A percentile compares a stretch with the other conserved stretches of the same genome.
phyloP scores from a whole-genome alignment of 768 basidiomycete genomes.

The Lanmaoa rubissima region DNA sequence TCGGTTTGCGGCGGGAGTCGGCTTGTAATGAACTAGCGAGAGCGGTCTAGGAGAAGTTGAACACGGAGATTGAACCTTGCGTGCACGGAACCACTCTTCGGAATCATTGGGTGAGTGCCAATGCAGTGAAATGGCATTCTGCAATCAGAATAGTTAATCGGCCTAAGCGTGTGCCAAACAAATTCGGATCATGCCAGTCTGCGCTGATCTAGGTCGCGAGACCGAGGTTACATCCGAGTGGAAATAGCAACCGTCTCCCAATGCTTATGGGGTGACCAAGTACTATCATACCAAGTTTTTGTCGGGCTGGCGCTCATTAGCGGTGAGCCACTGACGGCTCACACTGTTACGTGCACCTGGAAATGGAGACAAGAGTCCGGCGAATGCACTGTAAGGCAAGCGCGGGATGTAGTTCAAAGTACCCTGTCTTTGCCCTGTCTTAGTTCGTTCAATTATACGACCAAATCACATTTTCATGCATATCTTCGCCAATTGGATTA shows the following conservation, averaged over 20 bases:
- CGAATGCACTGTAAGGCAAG: neutral
- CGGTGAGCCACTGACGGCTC: too few relatives aligned
- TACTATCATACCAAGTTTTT: neutral
- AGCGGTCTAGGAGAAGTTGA: neutral
- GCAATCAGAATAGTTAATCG: neutral
- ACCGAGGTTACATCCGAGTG: neutral
- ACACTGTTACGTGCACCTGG: neutral
- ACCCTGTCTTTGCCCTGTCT: neutral
- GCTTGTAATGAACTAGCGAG: neutral
- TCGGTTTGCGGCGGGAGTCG: neutral
- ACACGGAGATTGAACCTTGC: neutral
- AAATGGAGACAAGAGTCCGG: neutral
- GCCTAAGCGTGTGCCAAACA: neutral
- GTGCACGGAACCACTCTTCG: neutral
- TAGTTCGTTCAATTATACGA: neutral
- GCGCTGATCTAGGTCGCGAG: neutral
- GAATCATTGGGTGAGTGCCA: neutral
- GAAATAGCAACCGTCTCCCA: neutral
- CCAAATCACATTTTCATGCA: neutral
- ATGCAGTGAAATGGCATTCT: conserved; percentile 2
- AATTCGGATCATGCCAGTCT: neutral
- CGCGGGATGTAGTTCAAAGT: neutral
- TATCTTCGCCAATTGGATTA: neutral
- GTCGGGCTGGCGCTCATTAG: neutral
- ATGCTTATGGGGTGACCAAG: neutral